Conservation (phyloP, 192 early-diverging fungal genomes). For the Coemansia sp. region DNA sequence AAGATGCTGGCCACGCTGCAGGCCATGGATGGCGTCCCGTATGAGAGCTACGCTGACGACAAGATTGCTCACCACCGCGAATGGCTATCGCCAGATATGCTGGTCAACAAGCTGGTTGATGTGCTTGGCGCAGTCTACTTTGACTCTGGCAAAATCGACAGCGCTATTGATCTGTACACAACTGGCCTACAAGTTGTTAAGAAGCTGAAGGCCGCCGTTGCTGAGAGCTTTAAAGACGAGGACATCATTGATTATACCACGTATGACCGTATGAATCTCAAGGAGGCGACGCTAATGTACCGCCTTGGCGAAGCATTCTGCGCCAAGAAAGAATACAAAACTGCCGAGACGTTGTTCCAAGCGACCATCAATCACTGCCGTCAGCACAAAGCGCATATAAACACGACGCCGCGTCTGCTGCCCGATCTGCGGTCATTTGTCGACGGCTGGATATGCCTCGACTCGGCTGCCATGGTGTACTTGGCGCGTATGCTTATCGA, state of each 20-base stretch:
- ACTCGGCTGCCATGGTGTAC: conserved; percentile 29
- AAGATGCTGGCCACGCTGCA: conserved; percentile 7
- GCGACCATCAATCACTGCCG: conserved; percentile 20
- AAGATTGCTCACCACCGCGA: conserved; percentile 7
- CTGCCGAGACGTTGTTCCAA: conserved; percentile 28
- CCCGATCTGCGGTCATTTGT: conserved; percentile 20
- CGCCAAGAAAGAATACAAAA: conserved; percentile 1
- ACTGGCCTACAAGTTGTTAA: conserved; percentile 33
- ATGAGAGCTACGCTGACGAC: conserved; percentile 5
- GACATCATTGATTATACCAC: conserved; percentile 19
- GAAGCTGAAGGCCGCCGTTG: conserved; percentile 21
- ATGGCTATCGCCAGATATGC: conserved; percentile 11
- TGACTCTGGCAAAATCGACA: conserved; percentile 1
- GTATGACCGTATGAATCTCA: conserved; percentile 30
- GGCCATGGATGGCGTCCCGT: not conserved
- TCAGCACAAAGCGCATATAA: conserved; percentile 32
- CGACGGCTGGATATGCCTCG: conserved; percentile 43
- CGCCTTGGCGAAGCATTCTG: conserved; percentile 29
- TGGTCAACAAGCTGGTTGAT: conserved; percentile 10
- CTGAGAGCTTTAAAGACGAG: conserved; percentile 19
- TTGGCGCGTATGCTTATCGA: conserved; percentile 29
- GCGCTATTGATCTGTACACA: conserved; percentile 15
- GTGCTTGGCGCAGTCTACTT: conserved; percentile 15
- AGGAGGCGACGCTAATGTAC: conserved; percentile 25
- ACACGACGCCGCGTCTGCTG: conserved; percentile 22